A percentile compares a stretch with the other conserved stretches of the same genome.
Conservation (phyloP, 2,329 filamentous ascomycete species). For the Coniochaeta prunicola region DNA sequence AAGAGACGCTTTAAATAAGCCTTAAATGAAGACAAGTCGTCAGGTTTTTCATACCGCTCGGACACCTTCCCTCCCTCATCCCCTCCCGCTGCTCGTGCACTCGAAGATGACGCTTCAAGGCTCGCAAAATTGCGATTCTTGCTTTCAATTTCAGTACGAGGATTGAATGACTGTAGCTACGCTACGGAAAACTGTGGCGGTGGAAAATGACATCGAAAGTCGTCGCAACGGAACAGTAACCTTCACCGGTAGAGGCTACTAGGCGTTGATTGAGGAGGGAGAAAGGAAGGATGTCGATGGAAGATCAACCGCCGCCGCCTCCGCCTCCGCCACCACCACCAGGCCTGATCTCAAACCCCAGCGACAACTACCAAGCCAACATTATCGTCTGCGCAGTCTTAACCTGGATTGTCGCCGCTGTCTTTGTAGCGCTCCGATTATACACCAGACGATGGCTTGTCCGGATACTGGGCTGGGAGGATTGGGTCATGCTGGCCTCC, state of each 20-base stretch:
- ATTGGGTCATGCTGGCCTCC: constrained; percentile 26
- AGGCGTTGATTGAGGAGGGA: not conserved
- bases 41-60: not conserved
- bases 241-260: not conserved
- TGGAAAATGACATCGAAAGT: not conserved
- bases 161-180: not conserved
- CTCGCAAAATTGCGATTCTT: not conserved
- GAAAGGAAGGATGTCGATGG: not conserved
- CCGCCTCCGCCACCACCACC: not conserved
- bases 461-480: constrained; percentile 26
- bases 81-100: not conserved
- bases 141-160: not conserved
- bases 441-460: constrained; percentile 27
- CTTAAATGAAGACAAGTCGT: not conserved
- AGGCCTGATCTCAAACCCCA: not conserved
- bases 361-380: constrained; percentile 10
- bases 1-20: not conserved
- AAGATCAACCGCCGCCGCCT: not conserved
- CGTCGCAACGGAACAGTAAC: not conserved
- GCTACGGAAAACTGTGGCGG: not conserved
- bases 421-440: constrained; percentile 26
- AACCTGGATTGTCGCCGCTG: constrained; percentile 20
- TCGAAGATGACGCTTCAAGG: not conserved
- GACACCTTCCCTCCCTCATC: not conserved
- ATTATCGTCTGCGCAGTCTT: constrained; percentile 16